Conservation (phyloP, 2,329 filamentous ascomycete species). For the Trichophyton verrucosum region DNA sequence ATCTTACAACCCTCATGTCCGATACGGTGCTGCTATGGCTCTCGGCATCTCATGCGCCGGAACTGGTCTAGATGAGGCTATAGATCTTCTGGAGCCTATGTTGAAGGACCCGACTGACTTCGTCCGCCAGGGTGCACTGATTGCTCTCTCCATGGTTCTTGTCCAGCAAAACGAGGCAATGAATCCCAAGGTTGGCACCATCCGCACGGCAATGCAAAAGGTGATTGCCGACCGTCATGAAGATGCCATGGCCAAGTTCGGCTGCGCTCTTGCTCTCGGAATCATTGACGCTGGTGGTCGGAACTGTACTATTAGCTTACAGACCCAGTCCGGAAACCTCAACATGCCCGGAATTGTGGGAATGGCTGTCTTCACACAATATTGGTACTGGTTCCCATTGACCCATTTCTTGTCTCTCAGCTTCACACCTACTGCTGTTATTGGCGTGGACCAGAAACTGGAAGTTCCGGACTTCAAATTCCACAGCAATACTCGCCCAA, state of each 20-base stretch:
- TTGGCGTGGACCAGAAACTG: conserved; percentile 84
- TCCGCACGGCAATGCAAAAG: conserved; percentile 89
- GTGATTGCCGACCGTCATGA: conserved; percentile 90
- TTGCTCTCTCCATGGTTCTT: conserved; percentile 93
- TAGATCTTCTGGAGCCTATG: conserved; percentile 95
- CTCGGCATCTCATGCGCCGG: conserved; percentile 95
- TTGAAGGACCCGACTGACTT: conserved; percentile 99
- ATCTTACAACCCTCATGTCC: conserved; percentile 96
- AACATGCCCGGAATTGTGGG: conserved; percentile 98
- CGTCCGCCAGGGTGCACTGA: conserved; percentile 89
- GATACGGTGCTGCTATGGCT: conserved; percentile 96
- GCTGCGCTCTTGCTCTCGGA: conserved; percentile 81
- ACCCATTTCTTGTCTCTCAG: conserved; percentile 93
- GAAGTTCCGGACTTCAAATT: conserved; percentile 92
- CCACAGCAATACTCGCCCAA: conserved; percentile 85
- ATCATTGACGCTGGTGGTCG: conserved; percentile 97
- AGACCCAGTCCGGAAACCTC: conserved; percentile 94
- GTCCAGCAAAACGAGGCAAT: conserved; percentile 98
- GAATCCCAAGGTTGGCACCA: conserved; percentile 88
- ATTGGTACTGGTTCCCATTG: conserved; percentile 99
- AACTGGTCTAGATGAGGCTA: conserved; percentile 88
- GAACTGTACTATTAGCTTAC: conserved; percentile 95
- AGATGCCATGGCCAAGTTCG: conserved; percentile 99
- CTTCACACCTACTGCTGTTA: conserved; percentile 93
- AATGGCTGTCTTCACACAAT: conserved; percentile 96